Percentiles rank a stretch among this genome's conserved stretches.
Conservation (phyloP, 2,329 filamentous ascomycete species). For the Aspergillus quadrilineatus region DNA sequence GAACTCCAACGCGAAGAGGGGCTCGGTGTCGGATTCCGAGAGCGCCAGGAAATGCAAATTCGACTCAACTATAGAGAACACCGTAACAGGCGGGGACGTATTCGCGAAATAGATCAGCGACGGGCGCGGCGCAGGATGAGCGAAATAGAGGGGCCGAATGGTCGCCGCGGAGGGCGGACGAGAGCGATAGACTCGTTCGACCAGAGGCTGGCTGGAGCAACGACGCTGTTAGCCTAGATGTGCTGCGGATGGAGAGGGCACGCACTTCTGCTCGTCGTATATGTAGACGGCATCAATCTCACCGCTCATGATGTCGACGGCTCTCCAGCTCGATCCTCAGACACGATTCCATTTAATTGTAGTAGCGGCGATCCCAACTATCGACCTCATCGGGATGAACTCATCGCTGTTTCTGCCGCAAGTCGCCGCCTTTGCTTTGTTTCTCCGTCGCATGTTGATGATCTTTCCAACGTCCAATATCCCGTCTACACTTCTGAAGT, state of each 20-base stretch:
- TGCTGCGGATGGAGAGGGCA: slow-evolving; percentile 1
- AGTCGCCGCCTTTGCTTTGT: slow-evolving; percentile 27
- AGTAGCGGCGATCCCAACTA: not conserved
- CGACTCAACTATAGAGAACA: slow-evolving; percentile 85
- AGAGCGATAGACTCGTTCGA: slow-evolving; percentile 84
- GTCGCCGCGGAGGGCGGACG: slow-evolving; percentile 73
- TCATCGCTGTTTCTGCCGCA: slow-evolving; percentile 33
- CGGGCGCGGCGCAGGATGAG: slow-evolving; percentile 75
- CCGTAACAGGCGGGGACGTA: slow-evolving; percentile 78
- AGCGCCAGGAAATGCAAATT: slow-evolving; percentile 84
- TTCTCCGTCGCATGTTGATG: slow-evolving; percentile 2
- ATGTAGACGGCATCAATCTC: slow-evolving; percentile 95
- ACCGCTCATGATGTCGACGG: slow-evolving; percentile 66
- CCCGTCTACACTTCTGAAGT: not conserved
- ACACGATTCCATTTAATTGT: slow-evolving; percentile 8
- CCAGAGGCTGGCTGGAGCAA: slow-evolving; percentile 68
- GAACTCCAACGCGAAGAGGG: slow-evolving; percentile 88
- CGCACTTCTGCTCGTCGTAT: slow-evolving; percentile 91
- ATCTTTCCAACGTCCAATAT: not conserved
- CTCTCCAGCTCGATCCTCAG: slow-evolving; percentile 23
- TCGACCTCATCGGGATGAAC: slow-evolving; percentile 4
- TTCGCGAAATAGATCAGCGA: slow-evolving; percentile 82
- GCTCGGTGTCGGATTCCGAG: slow-evolving; percentile 81
- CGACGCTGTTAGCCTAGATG: slow-evolving; percentile 16
- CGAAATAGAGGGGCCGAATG: slow-evolving; percentile 82